These are phyloP conservation scores for Boletus reticulatus DNA, from an alignment of 768 basidiomycete genomes.

Conservation along the genomic window DNA sequence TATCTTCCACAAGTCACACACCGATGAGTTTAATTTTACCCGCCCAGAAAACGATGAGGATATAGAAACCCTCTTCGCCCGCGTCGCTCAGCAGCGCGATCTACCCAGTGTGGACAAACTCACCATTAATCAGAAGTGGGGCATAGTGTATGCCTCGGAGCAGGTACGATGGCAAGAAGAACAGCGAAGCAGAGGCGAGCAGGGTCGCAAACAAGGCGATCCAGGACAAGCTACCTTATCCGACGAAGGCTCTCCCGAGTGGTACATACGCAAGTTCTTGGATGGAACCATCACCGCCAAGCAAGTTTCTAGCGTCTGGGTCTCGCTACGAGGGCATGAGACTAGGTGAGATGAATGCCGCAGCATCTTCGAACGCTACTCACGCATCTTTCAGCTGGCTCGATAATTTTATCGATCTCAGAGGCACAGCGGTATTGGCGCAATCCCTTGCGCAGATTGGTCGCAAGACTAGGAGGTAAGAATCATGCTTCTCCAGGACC, in stretches of 20 bases:
- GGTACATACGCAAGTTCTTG: constrained; percentile 90
- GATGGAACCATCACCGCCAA: constrained; percentile 82
- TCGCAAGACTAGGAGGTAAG: constrained; percentile 67
- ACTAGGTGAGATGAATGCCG: constrained; percentile 52
- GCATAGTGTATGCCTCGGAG: constrained; percentile 80
- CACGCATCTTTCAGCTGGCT: constrained; percentile 62
- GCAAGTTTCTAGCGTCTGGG: constrained; percentile 72
- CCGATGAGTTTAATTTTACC: constrained; percentile 68
- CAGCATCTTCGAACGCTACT: constrained; percentile 10
- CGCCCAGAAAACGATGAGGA: constrained; percentile 75
- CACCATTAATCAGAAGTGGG: constrained; percentile 87
- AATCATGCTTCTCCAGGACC: background rate
- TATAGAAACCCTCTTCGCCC: constrained; percentile 78
- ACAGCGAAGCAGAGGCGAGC: constrained; percentile 62
- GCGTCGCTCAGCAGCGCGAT: constrained; percentile 69
- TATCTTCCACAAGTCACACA: constrained; percentile 51
- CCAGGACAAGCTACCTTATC: constrained; percentile 51
- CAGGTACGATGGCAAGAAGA: constrained; percentile 77
- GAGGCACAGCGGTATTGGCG: constrained; percentile 83
- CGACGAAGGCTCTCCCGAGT: constrained; percentile 78
- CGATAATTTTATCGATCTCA: constrained; percentile 66
- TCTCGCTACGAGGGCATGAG: constrained; percentile 78
- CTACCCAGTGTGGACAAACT: constrained; percentile 58
- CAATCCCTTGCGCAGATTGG: constrained; percentile 75
- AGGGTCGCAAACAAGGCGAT: constrained; percentile 58